Evolutionary conservation across 2,329 filamentous ascomycete species (phyloP).

Genomic region (Colletotrichum musae): DNA sequence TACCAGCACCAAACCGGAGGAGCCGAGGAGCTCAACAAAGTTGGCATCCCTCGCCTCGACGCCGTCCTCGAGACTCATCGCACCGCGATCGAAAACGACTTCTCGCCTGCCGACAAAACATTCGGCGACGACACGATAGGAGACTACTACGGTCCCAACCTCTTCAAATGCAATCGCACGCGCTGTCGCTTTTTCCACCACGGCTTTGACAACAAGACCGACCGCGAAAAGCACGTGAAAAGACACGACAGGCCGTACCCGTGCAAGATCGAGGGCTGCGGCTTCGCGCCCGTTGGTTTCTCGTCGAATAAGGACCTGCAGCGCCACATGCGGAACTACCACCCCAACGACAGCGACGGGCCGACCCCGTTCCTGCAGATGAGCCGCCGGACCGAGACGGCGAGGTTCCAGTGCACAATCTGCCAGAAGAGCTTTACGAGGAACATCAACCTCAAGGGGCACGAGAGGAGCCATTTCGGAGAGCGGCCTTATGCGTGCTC

Average conservation of each 20-base stretch:
- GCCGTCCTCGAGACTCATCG: constrained; percentile 48
- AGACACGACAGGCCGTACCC: constrained; percentile 58
- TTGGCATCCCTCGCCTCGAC: constrained; percentile 49
- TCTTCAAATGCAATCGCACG: constrained; percentile 58
- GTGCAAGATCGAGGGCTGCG: constrained; percentile 53
- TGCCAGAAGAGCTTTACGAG: constrained; percentile 57
- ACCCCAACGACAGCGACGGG: constrained; percentile 45
- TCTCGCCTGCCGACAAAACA: not conserved
- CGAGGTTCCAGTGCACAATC: constrained; percentile 49
- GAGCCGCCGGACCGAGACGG: constrained; percentile 40
- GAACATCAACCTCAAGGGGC: constrained; percentile 51
- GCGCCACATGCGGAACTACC: constrained; percentile 48
- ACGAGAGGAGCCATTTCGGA: constrained; percentile 55
- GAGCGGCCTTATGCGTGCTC: constrained; percentile 49
- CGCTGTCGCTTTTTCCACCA: constrained; percentile 59
- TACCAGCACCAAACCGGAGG: constrained; percentile 40
- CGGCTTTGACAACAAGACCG: constrained; percentile 52
- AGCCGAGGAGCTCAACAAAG: constrained; percentile 46
- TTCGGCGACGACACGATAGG: constrained; percentile 26
- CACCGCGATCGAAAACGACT: constrained; percentile 46
- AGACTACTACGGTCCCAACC: constrained; percentile 53
- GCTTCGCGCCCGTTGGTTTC: constrained; percentile 55
- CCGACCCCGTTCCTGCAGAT: constrained; percentile 43
- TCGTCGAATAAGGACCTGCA: constrained; percentile 55
- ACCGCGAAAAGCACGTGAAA: constrained; percentile 52